Evolutionary conservation across 345 rosid genomes (phyloP).

Genomic region (Citrus medica): DNA sequence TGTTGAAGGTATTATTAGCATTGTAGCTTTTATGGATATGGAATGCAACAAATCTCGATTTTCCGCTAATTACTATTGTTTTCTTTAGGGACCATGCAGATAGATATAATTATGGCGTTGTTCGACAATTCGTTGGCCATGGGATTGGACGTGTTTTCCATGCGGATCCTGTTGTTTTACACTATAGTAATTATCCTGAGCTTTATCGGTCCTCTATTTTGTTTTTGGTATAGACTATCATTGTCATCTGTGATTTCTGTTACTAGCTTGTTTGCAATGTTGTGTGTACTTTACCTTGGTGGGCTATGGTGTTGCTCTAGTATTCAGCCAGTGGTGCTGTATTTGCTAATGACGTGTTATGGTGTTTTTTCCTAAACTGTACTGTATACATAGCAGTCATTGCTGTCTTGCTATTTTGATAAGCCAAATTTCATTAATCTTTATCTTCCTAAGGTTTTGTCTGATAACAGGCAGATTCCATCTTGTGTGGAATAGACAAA

Average conservation of each 20-base stretch:
- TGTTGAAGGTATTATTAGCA: neutral
- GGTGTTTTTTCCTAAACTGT: neutral
- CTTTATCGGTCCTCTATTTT: slow-evolving; percentile 8
- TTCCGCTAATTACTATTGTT: slow-evolving; percentile 15
- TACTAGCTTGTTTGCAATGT: neutral
- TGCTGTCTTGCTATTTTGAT: neutral
- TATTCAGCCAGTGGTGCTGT: neutral
- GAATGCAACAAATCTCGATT: neutral
- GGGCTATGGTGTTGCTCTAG: neutral
- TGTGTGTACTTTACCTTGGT: neutral
- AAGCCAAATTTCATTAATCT: neutral
- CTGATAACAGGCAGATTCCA: neutral
- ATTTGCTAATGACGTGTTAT: neutral
- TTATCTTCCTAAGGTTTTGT: neutral
- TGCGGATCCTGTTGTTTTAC: slow-evolving; percentile 79
- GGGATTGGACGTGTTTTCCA: slow-evolving; percentile 91
- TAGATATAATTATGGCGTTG: slow-evolving; percentile 75
- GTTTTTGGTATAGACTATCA: neutral
- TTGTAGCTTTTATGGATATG: neutral
- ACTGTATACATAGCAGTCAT: too few relatives aligned
- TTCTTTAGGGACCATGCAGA: slow-evolving; percentile 77
- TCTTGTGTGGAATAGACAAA: neutral
- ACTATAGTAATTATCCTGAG: slow-evolving; percentile 53
- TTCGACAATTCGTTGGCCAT: slow-evolving; percentile 83
- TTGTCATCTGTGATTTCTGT: neutral